Percentiles rank a stretch among this genome's conserved stretches.
Conservation (phyloP, 805 yeast species). For the Candida berthetii region DNA sequence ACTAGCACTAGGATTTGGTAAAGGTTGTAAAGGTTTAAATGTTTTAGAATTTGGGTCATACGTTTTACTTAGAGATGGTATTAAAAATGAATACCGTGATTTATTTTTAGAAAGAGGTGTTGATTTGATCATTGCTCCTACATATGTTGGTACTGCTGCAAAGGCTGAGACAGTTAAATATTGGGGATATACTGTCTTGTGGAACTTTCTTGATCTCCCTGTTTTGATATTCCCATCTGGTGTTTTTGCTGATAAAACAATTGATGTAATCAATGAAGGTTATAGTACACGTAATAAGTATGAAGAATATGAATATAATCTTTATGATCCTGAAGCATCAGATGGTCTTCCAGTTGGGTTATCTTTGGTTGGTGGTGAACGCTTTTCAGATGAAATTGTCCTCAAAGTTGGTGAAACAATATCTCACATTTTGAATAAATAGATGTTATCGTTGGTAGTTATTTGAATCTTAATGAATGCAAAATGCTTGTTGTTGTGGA, state of each 20-base stretch:
- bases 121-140: conserved; percentile 64
- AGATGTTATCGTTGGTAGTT: no score
- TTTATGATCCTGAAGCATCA: no score
- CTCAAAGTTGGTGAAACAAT: no score
- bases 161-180: conserved; percentile 54
- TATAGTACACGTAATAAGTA: no score
- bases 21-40: conserved; percentile 42
- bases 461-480: no score
- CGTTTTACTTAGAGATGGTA: conserved; percentile 47
- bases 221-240: conserved; percentile 60
- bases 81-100: conserved; percentile 51
- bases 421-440: no score
- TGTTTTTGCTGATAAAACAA: conserved; percentile 44
- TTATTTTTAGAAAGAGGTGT: conserved; percentile 46
- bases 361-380: no score
- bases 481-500: no score
- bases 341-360: no score
- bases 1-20: conserved; percentile 53
- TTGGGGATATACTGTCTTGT: conserved; percentile 78
- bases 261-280: no score
- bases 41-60: conserved; percentile 50
- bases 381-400: no score
- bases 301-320: no score
- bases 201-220: conserved; percentile 69
- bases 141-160: conserved; percentile 66